phyloP scores from a whole-genome alignment of 345 rosid species.

The Lumnitzera racemosa region DNA sequence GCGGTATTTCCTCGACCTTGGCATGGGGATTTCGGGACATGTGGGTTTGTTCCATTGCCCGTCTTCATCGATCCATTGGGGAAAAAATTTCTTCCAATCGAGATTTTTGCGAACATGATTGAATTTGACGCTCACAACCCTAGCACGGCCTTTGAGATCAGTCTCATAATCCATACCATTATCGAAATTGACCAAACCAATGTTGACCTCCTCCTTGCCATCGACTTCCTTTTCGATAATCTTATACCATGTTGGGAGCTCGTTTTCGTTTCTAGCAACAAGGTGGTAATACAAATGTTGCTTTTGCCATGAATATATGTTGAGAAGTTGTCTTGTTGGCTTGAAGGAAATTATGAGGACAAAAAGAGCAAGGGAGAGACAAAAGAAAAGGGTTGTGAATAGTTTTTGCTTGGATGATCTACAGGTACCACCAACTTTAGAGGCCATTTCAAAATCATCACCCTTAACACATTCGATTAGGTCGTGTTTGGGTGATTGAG shows the following conservation, averaged over 20 bases:
- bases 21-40: conserved; percentile 78
- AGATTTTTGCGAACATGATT: conserved; percentile 19
- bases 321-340: conserved; percentile 4
- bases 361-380: conserved; percentile 29
- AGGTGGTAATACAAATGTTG: neutral
- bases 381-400: conserved; percentile 30
- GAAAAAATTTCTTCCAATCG: conserved; percentile 60
- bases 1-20: conserved; percentile 27
- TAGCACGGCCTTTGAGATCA: conserved; percentile 10
- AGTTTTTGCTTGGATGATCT: conserved; percentile 21
- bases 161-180: conserved; percentile 8
- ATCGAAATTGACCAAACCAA: conserved; percentile 50
- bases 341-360: conserved; percentile 27
- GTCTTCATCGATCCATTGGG: conserved; percentile 68
- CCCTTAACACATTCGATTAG: conserved; percentile 1
- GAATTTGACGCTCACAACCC: conserved; percentile 32
- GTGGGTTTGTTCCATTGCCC: conserved; percentile 13
- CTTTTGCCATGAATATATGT: neutral
- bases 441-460: conserved; percentile 23
- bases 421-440: conserved; percentile 10
- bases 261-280: neutral
- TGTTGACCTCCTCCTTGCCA: conserved; percentile 24
- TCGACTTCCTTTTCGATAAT: conserved; percentile 22
- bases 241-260: conserved; percentile 33
- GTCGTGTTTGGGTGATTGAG: neutral